Percentiles rank a stretch among this genome's conserved stretches.
phyloP scores from a whole-genome alignment of 2,329 filamentous ascomycete genomes.

The Emergomyces orientalis region DNA sequence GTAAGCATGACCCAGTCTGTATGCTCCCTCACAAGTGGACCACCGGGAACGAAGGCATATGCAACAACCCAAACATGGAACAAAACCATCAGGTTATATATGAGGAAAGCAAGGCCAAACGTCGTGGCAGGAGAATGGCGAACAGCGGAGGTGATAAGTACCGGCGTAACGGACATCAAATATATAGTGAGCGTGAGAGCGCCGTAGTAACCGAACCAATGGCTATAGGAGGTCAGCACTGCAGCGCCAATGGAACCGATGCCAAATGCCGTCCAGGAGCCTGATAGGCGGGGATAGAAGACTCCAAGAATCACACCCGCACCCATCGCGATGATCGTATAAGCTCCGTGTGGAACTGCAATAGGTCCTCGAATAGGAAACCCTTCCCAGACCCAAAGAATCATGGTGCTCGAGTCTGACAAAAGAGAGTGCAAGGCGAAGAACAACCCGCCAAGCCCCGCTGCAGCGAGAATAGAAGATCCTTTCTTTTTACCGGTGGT shows the following conservation, averaged over 20 bases:
- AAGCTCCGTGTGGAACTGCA: slow-evolving; percentile 78
- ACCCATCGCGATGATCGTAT: slow-evolving; percentile 81
- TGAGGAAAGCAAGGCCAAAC: slow-evolving; percentile 79
- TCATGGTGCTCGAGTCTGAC: slow-evolving; percentile 98
- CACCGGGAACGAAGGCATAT: slow-evolving; percentile 94
- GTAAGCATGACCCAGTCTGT: slow-evolving; percentile 92
- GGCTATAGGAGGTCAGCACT: slow-evolving; percentile 62
- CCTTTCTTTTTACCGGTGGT: slow-evolving; percentile 51
- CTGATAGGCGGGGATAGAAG: slow-evolving; percentile 58
- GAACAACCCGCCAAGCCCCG: slow-evolving; percentile 73
- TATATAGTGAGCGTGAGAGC: slow-evolving; percentile 68
- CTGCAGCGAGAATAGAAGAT: slow-evolving; percentile 60
- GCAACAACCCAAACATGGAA: slow-evolving; percentile 98
- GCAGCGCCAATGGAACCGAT: slow-evolving; percentile 70
- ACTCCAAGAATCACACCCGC: slow-evolving; percentile 67
- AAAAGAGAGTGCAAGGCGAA: slow-evolving; percentile 88
- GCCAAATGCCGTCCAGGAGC: slow-evolving; percentile 71
- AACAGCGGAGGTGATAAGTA: slow-evolving; percentile 65
- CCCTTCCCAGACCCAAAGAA: slow-evolving; percentile 95
- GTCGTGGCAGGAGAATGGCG: slow-evolving; percentile 67
- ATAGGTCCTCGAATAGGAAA: slow-evolving; percentile 84
- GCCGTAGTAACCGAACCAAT: slow-evolving; percentile 88
- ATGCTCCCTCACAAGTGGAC: slow-evolving; percentile 81
- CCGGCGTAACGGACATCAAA: slow-evolving; percentile 67
- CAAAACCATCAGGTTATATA: slow-evolving; percentile 91